Percentiles rank a stretch among this genome's conserved stretches.
Evolutionary conservation across 116 monocot species (phyloP).

Genomic region (Posidonia oceanica): DNA sequence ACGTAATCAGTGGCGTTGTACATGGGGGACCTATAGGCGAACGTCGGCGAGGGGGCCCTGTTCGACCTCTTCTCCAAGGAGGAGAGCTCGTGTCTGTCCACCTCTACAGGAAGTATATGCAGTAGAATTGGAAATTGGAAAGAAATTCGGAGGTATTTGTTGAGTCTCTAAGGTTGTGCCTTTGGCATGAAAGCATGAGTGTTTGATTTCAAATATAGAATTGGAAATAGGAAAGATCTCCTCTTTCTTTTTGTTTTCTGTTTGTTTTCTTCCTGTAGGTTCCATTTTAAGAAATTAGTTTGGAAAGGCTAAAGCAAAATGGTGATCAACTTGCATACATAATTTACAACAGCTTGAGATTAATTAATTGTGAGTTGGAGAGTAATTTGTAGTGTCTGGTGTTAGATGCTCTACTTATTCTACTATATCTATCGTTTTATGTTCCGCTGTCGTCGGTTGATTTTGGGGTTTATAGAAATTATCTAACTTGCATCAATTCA

Average conservation of each 20-base stretch:
- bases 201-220: too few species aligned
- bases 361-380: constrained; percentile 64
- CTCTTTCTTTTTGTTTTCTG: too few species aligned
- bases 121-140: too few species aligned
- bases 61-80: constrained; percentile 23
- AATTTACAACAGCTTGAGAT: constrained; percentile 50
- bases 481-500: constrained; percentile 1
- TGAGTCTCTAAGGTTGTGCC: too few species aligned
- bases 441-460: too few species aligned
- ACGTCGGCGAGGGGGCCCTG: constrained; percentile 32
- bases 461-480: too few species aligned
- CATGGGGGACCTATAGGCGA: constrained; percentile 56
- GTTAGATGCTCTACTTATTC: neutral
- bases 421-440: neutral
- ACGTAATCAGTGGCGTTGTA: constrained; percentile 41
- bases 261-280: too few species aligned
- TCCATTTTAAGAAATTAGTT: too few species aligned
- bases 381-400: neutral
- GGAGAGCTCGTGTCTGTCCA: constrained; percentile 30
- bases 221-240: too few species aligned
- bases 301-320: constrained; percentile 57
- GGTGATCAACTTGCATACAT: constrained; percentile 47
- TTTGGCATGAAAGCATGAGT: too few species aligned
- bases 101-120: constrained; percentile 35
- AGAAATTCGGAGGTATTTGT: too few species aligned